These are phyloP conservation scores for Alopecurus myosuroides DNA, from an alignment of 176 grass and related monocot species.

Conservation along the genomic window DNA sequence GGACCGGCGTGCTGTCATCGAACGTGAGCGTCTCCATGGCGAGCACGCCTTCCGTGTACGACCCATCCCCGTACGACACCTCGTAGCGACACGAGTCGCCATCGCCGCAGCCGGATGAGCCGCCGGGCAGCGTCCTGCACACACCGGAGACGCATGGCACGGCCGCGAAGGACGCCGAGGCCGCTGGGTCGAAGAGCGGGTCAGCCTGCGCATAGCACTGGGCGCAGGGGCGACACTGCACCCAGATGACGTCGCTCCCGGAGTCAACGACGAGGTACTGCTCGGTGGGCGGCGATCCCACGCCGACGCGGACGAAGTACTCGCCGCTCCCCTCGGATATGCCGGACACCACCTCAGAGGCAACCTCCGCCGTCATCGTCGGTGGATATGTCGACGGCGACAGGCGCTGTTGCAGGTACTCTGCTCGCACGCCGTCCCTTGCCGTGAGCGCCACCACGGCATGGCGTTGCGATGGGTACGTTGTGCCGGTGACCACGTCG, in stretches of 20 bases:
- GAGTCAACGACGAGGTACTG: constrained; percentile 94
- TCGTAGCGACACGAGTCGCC: constrained; percentile 42
- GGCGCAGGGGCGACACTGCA: constrained; percentile 74
- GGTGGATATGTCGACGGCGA: constrained; percentile 23
- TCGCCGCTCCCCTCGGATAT: constrained; percentile 78
- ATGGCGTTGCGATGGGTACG: constrained; percentile 33
- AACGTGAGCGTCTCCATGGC: constrained; percentile 87
- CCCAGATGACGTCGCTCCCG: constrained; percentile 95
- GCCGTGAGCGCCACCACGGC: constrained; percentile 10
- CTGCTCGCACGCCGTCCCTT: constrained; percentile 37
- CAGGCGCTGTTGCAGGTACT: constrained; percentile 30
- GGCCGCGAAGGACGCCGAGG: constrained; percentile 60
- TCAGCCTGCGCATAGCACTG: constrained; percentile 80
- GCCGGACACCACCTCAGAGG: constrained; percentile 76
- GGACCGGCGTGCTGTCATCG: constrained; percentile 38
- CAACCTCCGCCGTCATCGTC: constrained; percentile 20
- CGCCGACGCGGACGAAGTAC: constrained; percentile 82
- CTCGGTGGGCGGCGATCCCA: constrained; percentile 59
- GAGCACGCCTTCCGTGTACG: constrained; percentile 65
- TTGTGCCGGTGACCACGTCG: constrained; percentile 35
- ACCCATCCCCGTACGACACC: constrained; percentile 79
- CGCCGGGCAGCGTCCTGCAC: constrained; percentile 36
- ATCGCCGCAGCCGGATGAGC: constrained; percentile 22
- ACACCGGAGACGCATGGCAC: constrained; percentile 53
- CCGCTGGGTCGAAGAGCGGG: constrained; percentile 80